Evolutionary conservation across 2,329 filamentous ascomycete species (phyloP), one percentile per base, ranked within the genome.

Genomic region (Calonectria hongkongensis): DNA sequence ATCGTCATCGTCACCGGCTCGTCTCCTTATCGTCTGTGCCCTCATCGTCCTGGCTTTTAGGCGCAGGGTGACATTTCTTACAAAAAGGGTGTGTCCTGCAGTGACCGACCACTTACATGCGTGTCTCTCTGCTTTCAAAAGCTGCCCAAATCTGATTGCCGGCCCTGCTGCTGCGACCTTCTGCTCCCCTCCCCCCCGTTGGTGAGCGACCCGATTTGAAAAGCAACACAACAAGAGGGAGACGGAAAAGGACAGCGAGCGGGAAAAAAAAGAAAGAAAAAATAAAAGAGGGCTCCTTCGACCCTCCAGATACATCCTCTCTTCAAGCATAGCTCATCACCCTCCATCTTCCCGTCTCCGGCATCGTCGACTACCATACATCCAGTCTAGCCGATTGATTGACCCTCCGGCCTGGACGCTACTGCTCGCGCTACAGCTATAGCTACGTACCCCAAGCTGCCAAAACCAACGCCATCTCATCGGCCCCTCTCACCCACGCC

Each of bases 371-470:
- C 48, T 51, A 36, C 28, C 47, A 58, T 36, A 54, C 39, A 25
- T 30, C 60, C 48, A 51, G 66, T 39, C 56, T 67, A 73, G 66
- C 73, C 68, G 45, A 41, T 60, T 43, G 54, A 45, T 41, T 63
- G 45, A 66, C 56, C 56, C 51, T 56, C 60, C 73, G 67, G 68
- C 67, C 73, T 64, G 45, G 33, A 30, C 69, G 74, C 68, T 73
- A 58, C 75, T 64, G 54, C 63, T 39, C 47, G 47, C 64, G 48
- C 64, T 54, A 64, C 47, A 60, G 54, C 54, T 60, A 16, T 39
- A 60, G 54, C 64, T 71, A 51, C 45, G 18, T 25, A 67, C 70
- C 70, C 54, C 65, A 21, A 54, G 47, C 65, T 41, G 65, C 56
- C 56, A 68, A 66, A 66, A 51, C 43, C 28, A 50, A 65, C 60